A percentile compares a stretch with the other conserved stretches of the same genome.
Evolutionary conservation across 2,329 filamentous ascomycete species (phyloP).

Genomic region (Xylaria sp.): DNA sequence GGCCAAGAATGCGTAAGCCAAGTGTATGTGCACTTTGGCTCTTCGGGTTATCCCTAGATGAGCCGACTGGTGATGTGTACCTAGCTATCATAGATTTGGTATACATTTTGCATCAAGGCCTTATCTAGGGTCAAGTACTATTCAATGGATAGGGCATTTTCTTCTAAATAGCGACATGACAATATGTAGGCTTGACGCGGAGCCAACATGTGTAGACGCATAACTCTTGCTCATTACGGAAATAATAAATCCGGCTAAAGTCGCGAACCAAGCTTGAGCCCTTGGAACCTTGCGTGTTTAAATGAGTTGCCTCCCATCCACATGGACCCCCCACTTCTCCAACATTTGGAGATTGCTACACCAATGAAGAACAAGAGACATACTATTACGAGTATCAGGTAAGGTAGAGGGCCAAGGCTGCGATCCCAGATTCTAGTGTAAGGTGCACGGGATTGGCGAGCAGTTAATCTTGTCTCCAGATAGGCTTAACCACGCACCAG

Average conservation of each 20-base stretch:
- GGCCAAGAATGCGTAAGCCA: conserved; percentile 15
- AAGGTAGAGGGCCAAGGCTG: conserved; percentile 4
- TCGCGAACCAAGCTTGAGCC: conserved; percentile 29
- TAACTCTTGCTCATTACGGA: conserved; percentile 29
- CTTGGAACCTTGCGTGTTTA: conserved; percentile 24
- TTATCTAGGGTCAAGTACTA: neutral
- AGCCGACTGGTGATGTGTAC: conserved; percentile 2
- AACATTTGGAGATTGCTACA: conserved; percentile 28
- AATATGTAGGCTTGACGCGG: conserved; percentile 7
- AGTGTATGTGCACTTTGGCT: conserved; percentile 17
- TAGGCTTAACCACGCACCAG: neutral
- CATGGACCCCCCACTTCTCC: conserved; percentile 25
- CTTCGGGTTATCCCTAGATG: conserved; percentile 9
- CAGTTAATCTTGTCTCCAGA: conserved; percentile 7
- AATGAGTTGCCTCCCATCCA: conserved; percentile 17
- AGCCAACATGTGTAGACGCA: conserved; percentile 16
- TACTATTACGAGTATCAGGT: conserved; percentile 19
- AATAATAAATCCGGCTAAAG: conserved; percentile 37
- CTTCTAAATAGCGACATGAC: conserved; percentile 1
- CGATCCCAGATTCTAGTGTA: neutral
- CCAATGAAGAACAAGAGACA: conserved; percentile 18
- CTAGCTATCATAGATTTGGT: neutral
- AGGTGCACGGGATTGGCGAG: conserved; percentile 10
- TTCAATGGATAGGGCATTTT: neutral
- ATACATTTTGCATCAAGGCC: conserved; percentile 8